Evolutionary conservation across 202 grass and related monocot species (phyloP), one percentile per base, ranked within the genome.

Genomic region (Panicum hallii): DNA sequence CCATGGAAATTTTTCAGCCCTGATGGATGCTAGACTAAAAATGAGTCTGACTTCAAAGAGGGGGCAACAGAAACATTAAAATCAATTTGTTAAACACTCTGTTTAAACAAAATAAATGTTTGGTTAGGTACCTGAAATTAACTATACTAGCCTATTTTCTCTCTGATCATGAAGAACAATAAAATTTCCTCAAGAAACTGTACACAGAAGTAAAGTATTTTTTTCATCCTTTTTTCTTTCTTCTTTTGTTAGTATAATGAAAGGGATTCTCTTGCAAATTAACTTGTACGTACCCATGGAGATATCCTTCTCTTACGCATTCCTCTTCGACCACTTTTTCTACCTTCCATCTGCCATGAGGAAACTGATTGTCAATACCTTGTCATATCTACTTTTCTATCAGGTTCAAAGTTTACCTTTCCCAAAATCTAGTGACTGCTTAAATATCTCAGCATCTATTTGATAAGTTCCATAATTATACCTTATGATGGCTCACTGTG

Each of bases 281-380:
- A 28, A 56, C 3, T 63, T 23, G n/a, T 14, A 5, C 60, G 5
- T 84, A 76, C 63, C 43, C 79, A 61, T 44, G 79, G 66, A 46
- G 79, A 70, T 1, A 43, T 45, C 52, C 79, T 70, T 34, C 68
- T 81, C 66, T 60, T 81, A 5, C 79, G 66, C 12, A 3, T 8
- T 81, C 49, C 50, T 44, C 20, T 67, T 70, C 17, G 36, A 52
- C 64, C 23, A 44, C 22, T 71, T 46, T 11, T 46, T 38, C 15
- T 30, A 70, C 9, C 17, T 32, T 20, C 23, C 53, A 44, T 46
- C 65, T 81, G 52, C 38, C 22, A 70, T 58, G 67, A 57, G n/a
- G 5, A 70, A 81, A 42, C 2, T 5, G 49, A 67, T 38, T 9
- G 15, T 38, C 34, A 56, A 45, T 43, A 20, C 5, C 64, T 44